Evolutionary conservation across 768 basidiomycete species (phyloP), one percentile per base, ranked within the genome.

Genomic region (Lanmaoa pseudosensibilis): DNA sequence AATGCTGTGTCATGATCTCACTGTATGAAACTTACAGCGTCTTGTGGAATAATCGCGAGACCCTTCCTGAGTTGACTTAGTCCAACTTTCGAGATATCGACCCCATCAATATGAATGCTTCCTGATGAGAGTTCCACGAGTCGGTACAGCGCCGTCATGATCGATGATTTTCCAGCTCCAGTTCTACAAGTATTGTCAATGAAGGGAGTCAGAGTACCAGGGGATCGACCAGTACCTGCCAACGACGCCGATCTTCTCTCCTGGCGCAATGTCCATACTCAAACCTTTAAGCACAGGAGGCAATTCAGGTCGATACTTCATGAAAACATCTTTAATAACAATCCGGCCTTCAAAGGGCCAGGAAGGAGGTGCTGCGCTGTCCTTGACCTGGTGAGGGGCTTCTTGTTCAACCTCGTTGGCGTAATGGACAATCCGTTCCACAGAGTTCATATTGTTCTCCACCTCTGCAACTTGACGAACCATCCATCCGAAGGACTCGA

Each of bases 401-500:
- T 95, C 93, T 69, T 94, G 88, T 67, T 94, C 92, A 18, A 97
- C 77, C 30, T 84, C 80, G 19, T 81, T 80, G 40, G 87, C 85
- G 64, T 97, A 97, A 67, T 93, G 83, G 4, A 92, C 75, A 18
- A 98, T 78, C 25, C 94, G 87, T 68, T 92, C 90, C 9, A 91
- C 88, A n/a, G 85, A 84, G 68, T 93, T 93, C 90, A 95, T 94
- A 71, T 94, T 83, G 70, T 97, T 96, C 71, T 96, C 93, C 12
- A 94, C 87, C 68, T 95, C 93, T 3, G 89, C 86, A 38, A 78
- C 80, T 71, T 91, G 89, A 10, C 88, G 83, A 40, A 89, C 82
- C 70, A 90, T 80, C 85, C 84, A 91, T 21, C 83, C 83, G 61
- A 92, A 89, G 0, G 78, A 61, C 84, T 87, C 23, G 32, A 36